These are phyloP conservation scores for Trypanosoma caninum DNA, from an alignment of 208 protist species.

Conservation along the genomic window DNA sequence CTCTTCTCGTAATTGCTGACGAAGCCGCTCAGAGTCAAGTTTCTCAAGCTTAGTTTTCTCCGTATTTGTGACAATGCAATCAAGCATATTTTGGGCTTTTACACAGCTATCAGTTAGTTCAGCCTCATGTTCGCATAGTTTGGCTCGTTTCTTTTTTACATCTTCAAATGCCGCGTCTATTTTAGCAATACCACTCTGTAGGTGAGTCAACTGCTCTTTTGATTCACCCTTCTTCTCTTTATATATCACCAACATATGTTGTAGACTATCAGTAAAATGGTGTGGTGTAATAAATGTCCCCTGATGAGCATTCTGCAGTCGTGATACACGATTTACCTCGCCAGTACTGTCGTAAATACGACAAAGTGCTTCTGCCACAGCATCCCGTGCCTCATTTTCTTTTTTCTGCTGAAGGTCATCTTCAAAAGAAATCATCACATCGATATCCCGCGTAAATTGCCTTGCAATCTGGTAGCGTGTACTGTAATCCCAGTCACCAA, in stretches of 20 bases:
- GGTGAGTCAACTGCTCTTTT: slow-evolving; percentile 94
- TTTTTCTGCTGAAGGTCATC: slow-evolving; percentile 35
- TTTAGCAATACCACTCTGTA: slow-evolving; percentile 95
- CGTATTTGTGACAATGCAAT: slow-evolving; percentile 85
- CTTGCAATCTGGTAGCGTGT: slow-evolving; percentile 94
- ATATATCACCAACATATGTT: slow-evolving; percentile 93
- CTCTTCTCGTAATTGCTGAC: slow-evolving; percentile 84
- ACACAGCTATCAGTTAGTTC: slow-evolving; percentile 76
- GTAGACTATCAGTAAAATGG: slow-evolving; percentile 98
- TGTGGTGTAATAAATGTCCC: slow-evolving; percentile 96
- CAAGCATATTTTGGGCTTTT: slow-evolving; percentile 78
- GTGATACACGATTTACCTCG: slow-evolving; percentile 77
- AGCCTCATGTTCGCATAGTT: slow-evolving; percentile 79
- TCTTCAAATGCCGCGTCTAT: slow-evolving; percentile 89
- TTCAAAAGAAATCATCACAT: slow-evolving; percentile 70
- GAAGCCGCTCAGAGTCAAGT: slow-evolving; percentile 55
- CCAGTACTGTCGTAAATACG: slow-evolving; percentile 91
- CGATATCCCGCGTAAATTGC: slow-evolving; percentile 89
- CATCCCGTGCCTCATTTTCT: slow-evolving; percentile 51
- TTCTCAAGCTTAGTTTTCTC: slow-evolving; percentile 84
- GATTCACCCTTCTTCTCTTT: slow-evolving; percentile 92
- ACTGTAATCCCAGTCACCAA: slow-evolving; percentile 96
- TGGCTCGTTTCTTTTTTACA: slow-evolving; percentile 82
- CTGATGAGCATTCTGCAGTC: slow-evolving; percentile 71
- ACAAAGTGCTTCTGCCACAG: slow-evolving; percentile 89